Base-by-base conservation (phyloP, 352 stramenopile genomes). In the Plasmopara halstedii region DNA sequence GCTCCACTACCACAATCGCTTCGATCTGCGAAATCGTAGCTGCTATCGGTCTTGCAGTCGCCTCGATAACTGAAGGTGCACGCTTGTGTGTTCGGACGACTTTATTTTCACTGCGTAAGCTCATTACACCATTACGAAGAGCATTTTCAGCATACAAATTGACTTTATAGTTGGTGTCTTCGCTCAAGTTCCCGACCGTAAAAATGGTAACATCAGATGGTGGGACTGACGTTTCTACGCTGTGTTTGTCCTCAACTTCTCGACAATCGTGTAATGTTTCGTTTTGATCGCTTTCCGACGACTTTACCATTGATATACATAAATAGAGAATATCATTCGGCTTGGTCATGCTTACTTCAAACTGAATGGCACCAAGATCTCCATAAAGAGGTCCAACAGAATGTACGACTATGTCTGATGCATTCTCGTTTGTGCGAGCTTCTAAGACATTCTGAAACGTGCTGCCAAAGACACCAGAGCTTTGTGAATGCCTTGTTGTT, bases 351-450 rank as follows among this genome's bases (percentile, higher is more conserved):
- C 50, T 55, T 6, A 82, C 42, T 4, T 59, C 35, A 1, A 86
- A 36, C 22, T 76, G 34, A 7, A 88, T 42, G 22, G 58, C 63
- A 9, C 67, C 60, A 0, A 54, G 59, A 18, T 62, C 77, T 4
- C 75, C 73, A 25, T 46, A 29, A 10, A 68, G 50, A 2, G 80
- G 70, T 6, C 34, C 50, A 0, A 45, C 53, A 1, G 50, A 50
- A 10, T 45, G 21, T 0, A 88, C n/a, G 13, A 44, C 42, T 5
- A 88, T 60, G 5, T 73, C 53, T 2, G 75, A 86, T 0, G 81
- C 81, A 10, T 83, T 79, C 35, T 83, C 67, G 37, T 92, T 81
- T 2, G 78, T 88, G 2, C 53, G 22, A 8, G 58, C 60, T 26
- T 90, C 78, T 1, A 88, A 22, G 5, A 80, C 21, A 0, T 60